Evolutionary conservation across 495 filamentous ascomycete species (phyloP), one percentile per base, ranked within the genome.

Genomic region (Talaromyces wortmannii): DNA sequence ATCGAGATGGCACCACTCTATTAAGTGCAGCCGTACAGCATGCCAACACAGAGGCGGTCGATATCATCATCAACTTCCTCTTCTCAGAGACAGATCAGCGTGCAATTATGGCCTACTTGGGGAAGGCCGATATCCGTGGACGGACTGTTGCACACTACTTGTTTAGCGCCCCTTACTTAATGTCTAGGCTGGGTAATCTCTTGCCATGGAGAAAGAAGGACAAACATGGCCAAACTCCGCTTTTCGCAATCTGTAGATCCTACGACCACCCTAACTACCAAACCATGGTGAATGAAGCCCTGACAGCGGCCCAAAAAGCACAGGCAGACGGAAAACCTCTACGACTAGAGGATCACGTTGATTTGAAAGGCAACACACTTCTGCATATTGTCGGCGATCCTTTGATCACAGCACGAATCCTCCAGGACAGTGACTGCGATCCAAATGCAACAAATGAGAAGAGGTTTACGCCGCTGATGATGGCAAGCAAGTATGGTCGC

Each of bases 401-500:
- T 16, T 78, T 85, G 30, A 78, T 97, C 53, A 89, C 88, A 1
- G 57, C 83, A 30, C 81, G 81, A 36, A 89, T 96, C 23, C 72
- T 99, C 3, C 74, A 84, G 52, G 81, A 86, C 44, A 94, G 91
- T 67, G 95, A 99, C 61, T 85, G 90, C 15, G 91, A 97, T 65
- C 89, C 91, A 36, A 99, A 99, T 69, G 94, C 94, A 0, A 87
- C 86, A 0, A 99, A 99, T 62, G 95, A 97, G 63, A 96, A 91
- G 74, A 86, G 79, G 48, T 97, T 97, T 62, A 99, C 95, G 0
- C 83, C 95, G 1, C 74, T 99, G 50, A 99, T 99, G 95, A 89
- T 97, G 54, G 92, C 92, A n/a, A 96, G 91, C 76, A 99, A 99
- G 70, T 99, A 96, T 62, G 94, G 92, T 23, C 83, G 95, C 46